A percentile compares a stretch with the other conserved stretches of the same genome.
Evolutionary conservation across 2,329 filamentous ascomycete species (phyloP).

Genomic region (Alternaria atra): DNA sequence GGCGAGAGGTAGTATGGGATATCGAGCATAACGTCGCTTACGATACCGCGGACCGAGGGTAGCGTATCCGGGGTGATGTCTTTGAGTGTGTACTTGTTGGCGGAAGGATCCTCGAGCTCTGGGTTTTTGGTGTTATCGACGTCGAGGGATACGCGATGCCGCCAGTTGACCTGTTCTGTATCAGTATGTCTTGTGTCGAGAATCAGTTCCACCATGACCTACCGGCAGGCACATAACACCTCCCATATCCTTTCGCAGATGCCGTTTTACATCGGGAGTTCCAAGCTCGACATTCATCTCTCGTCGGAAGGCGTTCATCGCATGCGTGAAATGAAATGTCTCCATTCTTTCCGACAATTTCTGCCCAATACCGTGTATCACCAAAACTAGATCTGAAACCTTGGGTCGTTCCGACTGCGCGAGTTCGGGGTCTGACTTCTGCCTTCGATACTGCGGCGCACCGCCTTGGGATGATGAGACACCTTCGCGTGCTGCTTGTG

Average conservation of each 20-base stretch:
- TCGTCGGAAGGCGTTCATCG: slow-evolving; percentile 88
- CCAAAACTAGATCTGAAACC: slow-evolving; percentile 87
- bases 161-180: slow-evolving; percentile 77
- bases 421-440: slow-evolving; percentile 65
- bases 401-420: slow-evolving; percentile 71
- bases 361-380: slow-evolving; percentile 95
- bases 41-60: slow-evolving; percentile 87
- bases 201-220: slow-evolving; percentile 14
- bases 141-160: slow-evolving; percentile 85
- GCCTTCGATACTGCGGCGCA: slow-evolving; percentile 49
- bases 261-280: slow-evolving; percentile 75
- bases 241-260: slow-evolving; percentile 79
- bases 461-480: slow-evolving; percentile 57
- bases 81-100: slow-evolving; percentile 74
- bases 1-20: slow-evolving; percentile 98
- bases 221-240: slow-evolving; percentile 90
- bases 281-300: slow-evolving; percentile 85
- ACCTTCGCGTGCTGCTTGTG: slow-evolving; percentile 55
- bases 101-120: slow-evolving; percentile 64
- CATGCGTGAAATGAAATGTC: slow-evolving; percentile 96
- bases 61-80: slow-evolving; percentile 94
- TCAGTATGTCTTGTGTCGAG: slow-evolving; percentile 17
- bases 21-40: slow-evolving; percentile 98
- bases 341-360: slow-evolving; percentile 95
- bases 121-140: slow-evolving; percentile 67